phyloP scores from a whole-genome alignment of 345 rosid species.

The Jatropha curcas region DNA sequence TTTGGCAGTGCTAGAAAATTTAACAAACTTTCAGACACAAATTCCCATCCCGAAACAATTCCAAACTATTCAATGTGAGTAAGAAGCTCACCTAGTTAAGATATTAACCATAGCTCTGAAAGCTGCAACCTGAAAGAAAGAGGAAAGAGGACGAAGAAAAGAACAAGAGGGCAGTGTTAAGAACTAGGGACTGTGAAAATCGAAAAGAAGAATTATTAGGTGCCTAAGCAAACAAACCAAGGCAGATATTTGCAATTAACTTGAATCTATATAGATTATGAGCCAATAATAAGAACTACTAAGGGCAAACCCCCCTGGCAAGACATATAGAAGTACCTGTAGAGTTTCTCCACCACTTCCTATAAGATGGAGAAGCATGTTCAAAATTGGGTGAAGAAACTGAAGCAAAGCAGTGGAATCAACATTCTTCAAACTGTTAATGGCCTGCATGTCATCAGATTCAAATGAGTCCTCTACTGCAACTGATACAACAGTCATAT shows the following conservation, averaged over 20 bases:
- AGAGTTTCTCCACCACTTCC: conserved; percentile 99
- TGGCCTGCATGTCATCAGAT: conserved; percentile 59
- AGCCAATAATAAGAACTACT: neutral
- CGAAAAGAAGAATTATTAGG: neutral
- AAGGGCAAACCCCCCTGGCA: neutral
- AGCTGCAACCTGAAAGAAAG: conserved; percentile 87
- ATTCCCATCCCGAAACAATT: neutral
- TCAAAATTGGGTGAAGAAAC: conserved; percentile 94
- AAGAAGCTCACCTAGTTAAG: conserved; percentile 70
- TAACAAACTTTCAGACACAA: neutral
- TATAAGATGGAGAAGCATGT: conserved; percentile 98
- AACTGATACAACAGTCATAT: neutral
- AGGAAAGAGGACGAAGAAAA: conserved; percentile 20
- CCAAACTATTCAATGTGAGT: neutral
- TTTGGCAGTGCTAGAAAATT: neutral
- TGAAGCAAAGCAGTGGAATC: conserved; percentile 97
- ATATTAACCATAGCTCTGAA: conserved; percentile 99
- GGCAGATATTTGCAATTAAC: neutral
- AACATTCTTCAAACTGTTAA: conserved; percentile 96
- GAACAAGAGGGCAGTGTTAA: conserved; percentile 27
- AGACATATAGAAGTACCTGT: conserved; percentile 58
- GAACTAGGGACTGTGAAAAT: conserved; percentile 4
- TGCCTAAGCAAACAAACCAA: conserved; percentile 9
- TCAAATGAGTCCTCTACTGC: neutral
- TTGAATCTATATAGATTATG: neutral